These are phyloP conservation scores for Mrakia blollopis DNA, from an alignment of 768 basidiomycete species.

Conservation along the genomic window DNA sequence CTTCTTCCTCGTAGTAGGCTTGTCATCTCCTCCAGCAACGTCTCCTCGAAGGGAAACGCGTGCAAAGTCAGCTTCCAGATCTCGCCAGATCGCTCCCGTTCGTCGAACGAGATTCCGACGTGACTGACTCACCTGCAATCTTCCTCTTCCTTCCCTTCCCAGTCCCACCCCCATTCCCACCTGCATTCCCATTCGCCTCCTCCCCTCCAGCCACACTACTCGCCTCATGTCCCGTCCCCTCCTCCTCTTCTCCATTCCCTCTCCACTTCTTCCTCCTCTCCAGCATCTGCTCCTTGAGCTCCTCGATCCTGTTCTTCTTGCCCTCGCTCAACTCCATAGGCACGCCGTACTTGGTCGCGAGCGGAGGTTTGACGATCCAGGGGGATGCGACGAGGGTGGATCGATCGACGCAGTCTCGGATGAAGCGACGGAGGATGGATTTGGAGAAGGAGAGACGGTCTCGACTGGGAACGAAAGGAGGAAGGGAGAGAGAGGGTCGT, in stretches of 20 bases:
- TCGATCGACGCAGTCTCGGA: conserved; percentile 89
- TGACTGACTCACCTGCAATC: conserved; percentile 8
- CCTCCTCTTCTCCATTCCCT: conserved; percentile 5
- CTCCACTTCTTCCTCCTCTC: conserved; percentile 69
- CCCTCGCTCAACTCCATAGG: conserved; percentile 80
- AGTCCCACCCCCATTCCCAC: too few relatives aligned
- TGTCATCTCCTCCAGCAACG: neutral
- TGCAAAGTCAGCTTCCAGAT: neutral
- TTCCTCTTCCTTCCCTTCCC: conserved; percentile 51
- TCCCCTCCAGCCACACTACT: conserved; percentile 68
- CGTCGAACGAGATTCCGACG: neutral
- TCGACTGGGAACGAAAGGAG: conserved; percentile 54
- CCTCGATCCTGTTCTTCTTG: conserved; percentile 69
- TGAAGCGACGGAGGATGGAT: conserved; percentile 91
- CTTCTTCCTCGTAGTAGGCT: conserved; percentile 58
- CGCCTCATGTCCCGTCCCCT: conserved; percentile 17
- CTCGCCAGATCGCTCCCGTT: neutral
- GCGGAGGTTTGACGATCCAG: conserved; percentile 84
- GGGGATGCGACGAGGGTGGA: conserved; percentile 89
- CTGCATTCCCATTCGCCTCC: conserved; percentile 58
- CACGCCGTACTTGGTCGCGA: conserved; percentile 80
- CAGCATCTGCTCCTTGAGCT: conserved; percentile 71
- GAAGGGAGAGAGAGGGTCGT: neutral
- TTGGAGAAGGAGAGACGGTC: conserved; percentile 95
- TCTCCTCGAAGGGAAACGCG: neutral